These are phyloP conservation scores for Vicia faba DNA, from an alignment of 306 rosid species.

Conservation along the genomic window DNA sequence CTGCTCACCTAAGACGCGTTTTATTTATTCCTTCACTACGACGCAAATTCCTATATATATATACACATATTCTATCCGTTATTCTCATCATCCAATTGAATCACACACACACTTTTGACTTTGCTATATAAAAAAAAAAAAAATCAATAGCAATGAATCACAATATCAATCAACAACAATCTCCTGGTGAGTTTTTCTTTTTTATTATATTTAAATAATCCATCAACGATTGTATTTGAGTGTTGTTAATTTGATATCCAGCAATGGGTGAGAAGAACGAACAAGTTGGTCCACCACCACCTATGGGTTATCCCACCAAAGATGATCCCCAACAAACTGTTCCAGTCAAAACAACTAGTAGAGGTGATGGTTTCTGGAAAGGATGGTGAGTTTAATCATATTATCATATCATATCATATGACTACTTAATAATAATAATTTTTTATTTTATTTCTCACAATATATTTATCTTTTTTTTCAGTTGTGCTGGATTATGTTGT, in stretches of 20 bases:
- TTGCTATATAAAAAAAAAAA: background rate
- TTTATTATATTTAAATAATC: too few species aligned
- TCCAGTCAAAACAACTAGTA: slow-evolving; percentile 41
- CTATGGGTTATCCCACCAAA: slow-evolving; percentile 48
- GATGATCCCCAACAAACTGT: slow-evolving; percentile 38
- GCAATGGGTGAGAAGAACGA: slow-evolving; percentile 18
- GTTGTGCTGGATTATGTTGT: slow-evolving; percentile 66
- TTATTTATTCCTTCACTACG: background rate
- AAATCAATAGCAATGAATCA: slow-evolving; percentile 15
- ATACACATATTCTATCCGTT: background rate
- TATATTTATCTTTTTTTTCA: too few species aligned
- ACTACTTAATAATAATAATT: too few species aligned
- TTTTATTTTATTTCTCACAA: too few species aligned
- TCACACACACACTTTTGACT: background rate
- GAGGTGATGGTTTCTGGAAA: slow-evolving; percentile 64
- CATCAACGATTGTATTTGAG: too few species aligned
- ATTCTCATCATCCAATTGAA: background rate
- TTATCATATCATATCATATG: too few species aligned
- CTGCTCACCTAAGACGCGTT: slow-evolving; percentile 25
- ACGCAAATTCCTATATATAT: slow-evolving; percentile 5
- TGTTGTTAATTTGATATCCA: slow-evolving; percentile 35
- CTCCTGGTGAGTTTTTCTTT: slow-evolving; percentile 39
- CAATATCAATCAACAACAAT: slow-evolving; percentile 41
- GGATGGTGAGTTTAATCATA: slow-evolving; percentile 54
- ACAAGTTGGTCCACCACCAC: slow-evolving; percentile 41